Conservation (phyloP, 345 rosid species). For the Bruguiera sexangula region DNA sequence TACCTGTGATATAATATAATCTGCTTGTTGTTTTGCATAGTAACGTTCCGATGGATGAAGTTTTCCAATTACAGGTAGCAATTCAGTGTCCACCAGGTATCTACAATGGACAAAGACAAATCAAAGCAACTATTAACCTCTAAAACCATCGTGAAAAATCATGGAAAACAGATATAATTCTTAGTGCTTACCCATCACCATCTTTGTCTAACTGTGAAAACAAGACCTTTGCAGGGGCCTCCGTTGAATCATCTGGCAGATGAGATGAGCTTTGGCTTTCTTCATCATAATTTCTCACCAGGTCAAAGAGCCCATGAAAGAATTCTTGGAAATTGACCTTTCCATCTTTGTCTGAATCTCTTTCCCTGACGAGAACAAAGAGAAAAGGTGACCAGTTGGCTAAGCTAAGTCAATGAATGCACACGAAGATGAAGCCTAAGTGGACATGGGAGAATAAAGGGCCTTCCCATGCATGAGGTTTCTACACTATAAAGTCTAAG, state of each 20-base stretch:
- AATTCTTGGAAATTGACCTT: constrained; percentile 77
- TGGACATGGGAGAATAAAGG: neutral
- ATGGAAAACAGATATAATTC: neutral
- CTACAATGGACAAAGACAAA: constrained; percentile 34
- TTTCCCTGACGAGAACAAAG: constrained; percentile 51
- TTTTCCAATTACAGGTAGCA: constrained; percentile 73
- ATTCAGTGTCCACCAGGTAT: constrained; percentile 63
- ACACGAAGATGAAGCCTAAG: neutral
- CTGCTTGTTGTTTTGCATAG: constrained; percentile 95
- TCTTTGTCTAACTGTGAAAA: constrained; percentile 87
- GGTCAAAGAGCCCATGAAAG: constrained; percentile 85
- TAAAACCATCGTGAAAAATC: neutral
- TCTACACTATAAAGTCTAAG: too few species aligned
- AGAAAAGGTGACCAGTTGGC: constrained; percentile 15
- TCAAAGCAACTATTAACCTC: constrained; percentile 11
- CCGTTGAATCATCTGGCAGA: constrained; percentile 53
- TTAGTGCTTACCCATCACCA: constrained; percentile 64
- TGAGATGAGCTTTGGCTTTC: constrained; percentile 62
- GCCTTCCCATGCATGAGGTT: too few species aligned
- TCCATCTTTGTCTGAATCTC: constrained; percentile 92
- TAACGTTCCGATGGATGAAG: constrained; percentile 90
- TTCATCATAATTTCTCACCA: constrained; percentile 85
- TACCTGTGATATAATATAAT: constrained; percentile 89
- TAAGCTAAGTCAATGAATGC: neutral
- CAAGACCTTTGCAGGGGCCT: constrained; percentile 69